Percentiles rank a stretch among this genome's conserved stretches.
These are phyloP conservation scores for Metarhizium guizhouense DNA, from an alignment of 2,329 filamentous ascomycete genomes.

Conservation along the genomic window DNA sequence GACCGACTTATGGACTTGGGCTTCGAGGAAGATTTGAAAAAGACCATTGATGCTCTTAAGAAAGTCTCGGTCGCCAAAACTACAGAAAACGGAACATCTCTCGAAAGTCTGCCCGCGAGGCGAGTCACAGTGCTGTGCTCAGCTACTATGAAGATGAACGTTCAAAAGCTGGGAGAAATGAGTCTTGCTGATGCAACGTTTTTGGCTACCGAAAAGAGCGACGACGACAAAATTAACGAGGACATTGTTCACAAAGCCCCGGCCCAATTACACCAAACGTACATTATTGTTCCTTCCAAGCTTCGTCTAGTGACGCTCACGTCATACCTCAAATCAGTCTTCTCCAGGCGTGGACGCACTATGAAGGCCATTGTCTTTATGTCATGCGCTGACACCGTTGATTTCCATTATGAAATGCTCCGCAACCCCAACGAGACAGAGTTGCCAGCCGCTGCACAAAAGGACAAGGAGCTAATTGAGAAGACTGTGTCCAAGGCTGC, in stretches of 20 bases:
- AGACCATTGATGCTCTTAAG: conserved; percentile 73
- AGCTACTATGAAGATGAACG: conserved; percentile 96
- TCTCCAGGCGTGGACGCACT: conserved; percentile 78
- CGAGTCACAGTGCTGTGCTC: conserved; percentile 88
- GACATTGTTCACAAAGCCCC: conserved; percentile 66
- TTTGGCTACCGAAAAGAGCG: conserved; percentile 58
- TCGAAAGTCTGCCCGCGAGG: conserved; percentile 61
- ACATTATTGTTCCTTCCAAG: conserved; percentile 80
- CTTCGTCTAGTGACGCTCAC: conserved; percentile 81
- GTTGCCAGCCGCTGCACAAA: conserved; percentile 16
- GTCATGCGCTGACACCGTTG: conserved; percentile 91
- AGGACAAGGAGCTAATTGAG: conserved; percentile 29
- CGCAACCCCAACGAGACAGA: conserved; percentile 30
- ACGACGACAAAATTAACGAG: conserved; percentile 35
- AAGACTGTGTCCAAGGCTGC: conserved; percentile 61
- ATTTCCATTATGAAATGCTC: conserved; percentile 89
- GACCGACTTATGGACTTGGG: conserved; percentile 98
- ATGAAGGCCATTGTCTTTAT: conserved; percentile 98
- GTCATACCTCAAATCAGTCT: conserved; percentile 75
- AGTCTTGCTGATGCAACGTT: conserved; percentile 88
- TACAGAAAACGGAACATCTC: conserved; percentile 46
- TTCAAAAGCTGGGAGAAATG: conserved; percentile 88
- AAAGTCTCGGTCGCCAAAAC: conserved; percentile 50
- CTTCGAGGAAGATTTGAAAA: conserved; percentile 88
- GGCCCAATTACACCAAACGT: conserved; percentile 88